Conservation (phyloP, 331 rosid species). For the Saraca asoca region DNA sequence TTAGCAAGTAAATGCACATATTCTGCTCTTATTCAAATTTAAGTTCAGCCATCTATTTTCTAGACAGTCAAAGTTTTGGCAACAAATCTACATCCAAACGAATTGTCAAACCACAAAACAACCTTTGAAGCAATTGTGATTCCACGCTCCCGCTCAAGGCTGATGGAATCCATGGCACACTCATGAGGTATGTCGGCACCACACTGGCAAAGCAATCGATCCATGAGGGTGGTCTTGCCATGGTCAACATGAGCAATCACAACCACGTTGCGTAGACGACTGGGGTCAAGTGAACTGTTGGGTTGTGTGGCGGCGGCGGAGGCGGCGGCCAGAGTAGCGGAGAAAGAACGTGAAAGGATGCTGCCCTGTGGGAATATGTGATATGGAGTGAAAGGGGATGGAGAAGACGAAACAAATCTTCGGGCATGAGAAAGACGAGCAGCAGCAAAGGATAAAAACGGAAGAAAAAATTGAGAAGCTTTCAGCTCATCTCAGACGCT, state of each 20-base stretch:
- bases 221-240: constrained; percentile 99
- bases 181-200: constrained; percentile 99
- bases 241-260: constrained; percentile 98
- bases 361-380: constrained; percentile 27
- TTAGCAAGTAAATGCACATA: no score
- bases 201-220: constrained; percentile 97
- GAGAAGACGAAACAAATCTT: constrained; percentile 49
- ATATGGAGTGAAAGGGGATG: constrained; percentile 26
- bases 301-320: constrained; percentile 37
- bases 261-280: constrained; percentile 89
- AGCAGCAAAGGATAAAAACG: no score
- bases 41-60: no score
- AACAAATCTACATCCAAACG: not conserved
- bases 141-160: constrained; percentile 93
- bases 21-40: no score
- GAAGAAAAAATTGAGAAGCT: no score
- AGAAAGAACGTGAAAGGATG: constrained; percentile 55
- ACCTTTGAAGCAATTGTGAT: constrained; percentile 97
- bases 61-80: no score
- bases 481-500: no score
- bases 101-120: not conserved
- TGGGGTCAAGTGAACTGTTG: constrained; percentile 50
- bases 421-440: no score
- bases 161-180: constrained; percentile 88
- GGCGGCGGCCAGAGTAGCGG: constrained; percentile 49